These are phyloP conservation scores for Tuber melanosporum DNA, from an alignment of 495 filamentous ascomycete species.

Conservation along the genomic window DNA sequence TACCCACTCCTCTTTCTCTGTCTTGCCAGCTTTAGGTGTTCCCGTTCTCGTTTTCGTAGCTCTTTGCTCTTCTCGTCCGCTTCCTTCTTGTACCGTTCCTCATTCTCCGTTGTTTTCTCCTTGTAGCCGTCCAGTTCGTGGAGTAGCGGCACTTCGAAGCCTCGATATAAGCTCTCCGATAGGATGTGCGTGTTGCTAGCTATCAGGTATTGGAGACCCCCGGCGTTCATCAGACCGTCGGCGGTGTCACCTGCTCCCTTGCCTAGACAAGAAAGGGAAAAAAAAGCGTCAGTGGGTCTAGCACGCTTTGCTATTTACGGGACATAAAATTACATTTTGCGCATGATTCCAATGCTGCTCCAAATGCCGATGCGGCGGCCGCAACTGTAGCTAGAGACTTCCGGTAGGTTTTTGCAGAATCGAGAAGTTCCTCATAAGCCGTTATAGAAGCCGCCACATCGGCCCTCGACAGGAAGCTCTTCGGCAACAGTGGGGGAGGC, in stretches of 20 bases:
- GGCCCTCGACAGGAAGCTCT: constrained; percentile 54
- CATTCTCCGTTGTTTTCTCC: constrained; percentile 53
- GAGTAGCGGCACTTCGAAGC: constrained; percentile 58
- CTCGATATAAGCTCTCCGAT: constrained; percentile 57
- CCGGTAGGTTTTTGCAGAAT: constrained; percentile 56
- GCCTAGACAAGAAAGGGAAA: constrained; percentile 48
- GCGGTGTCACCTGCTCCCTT: constrained; percentile 53
- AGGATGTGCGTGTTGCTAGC: constrained; percentile 62
- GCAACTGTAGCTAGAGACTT: constrained; percentile 54
- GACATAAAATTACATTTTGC: constrained; percentile 54
- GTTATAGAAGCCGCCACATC: constrained; percentile 56
- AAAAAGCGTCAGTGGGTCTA: constrained; percentile 49
- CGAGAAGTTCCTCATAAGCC: constrained; percentile 56
- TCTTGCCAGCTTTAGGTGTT: constrained; percentile 53
- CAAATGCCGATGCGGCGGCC: constrained; percentile 55
- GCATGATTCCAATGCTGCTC: constrained; percentile 56
- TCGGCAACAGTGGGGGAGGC: constrained; percentile 51
- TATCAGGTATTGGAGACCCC: constrained; percentile 58
- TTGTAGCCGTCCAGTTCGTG: constrained; percentile 60
- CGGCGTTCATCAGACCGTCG: constrained; percentile 53
- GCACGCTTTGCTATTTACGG: neutral
- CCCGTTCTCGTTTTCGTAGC: constrained; percentile 55
- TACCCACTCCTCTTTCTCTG: constrained; percentile 48
- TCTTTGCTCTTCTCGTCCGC: constrained; percentile 49
- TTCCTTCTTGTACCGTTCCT: constrained; percentile 52